These are phyloP conservation scores for Zoysia matrella DNA, from an alignment of 202 grass and related monocot genomes.

Conservation along the genomic window DNA sequence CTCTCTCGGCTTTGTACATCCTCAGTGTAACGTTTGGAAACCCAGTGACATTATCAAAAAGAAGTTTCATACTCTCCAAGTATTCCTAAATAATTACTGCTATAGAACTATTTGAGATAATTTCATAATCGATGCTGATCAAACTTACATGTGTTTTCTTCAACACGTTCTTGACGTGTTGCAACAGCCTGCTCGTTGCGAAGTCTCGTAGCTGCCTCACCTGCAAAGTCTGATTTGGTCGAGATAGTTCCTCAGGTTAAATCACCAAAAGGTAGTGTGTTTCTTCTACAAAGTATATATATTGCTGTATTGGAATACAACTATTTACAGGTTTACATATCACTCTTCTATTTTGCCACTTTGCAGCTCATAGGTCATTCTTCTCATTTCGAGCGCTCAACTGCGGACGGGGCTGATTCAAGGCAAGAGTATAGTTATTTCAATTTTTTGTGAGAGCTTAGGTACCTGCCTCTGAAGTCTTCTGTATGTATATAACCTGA, in stretches of 20 bases:
- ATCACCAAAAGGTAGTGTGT: conserved; percentile 61
- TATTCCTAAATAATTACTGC: not conserved
- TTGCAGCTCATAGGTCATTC: conserved; percentile 67
- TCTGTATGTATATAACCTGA: not conserved
- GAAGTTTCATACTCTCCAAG: not conserved
- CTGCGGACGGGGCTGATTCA: conserved; percentile 51
- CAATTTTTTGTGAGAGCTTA: not conserved
- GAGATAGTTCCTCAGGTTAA: conserved; percentile 50
- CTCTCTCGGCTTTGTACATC: too few species aligned
- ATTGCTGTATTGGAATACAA: not conserved
- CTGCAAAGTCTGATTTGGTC: conserved; percentile 51
- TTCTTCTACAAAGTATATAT: not conserved
- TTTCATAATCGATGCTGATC: not conserved
- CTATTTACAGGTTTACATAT: not conserved
- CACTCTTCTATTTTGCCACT: not conserved
- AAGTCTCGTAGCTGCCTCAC: conserved; percentile 51
- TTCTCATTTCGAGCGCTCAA: conserved; percentile 68
- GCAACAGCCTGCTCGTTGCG: conserved; percentile 53
- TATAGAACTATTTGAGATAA: not conserved
- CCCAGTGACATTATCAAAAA: too few species aligned
- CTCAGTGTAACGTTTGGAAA: too few species aligned
- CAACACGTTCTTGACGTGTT: not conserved
- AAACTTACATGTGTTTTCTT: not conserved
- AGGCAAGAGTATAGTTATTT: not conserved
- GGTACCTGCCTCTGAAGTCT: not conserved